phyloP scores from a whole-genome alignment of 306 rosid species.

The Leucaena leucocephala region DNA sequence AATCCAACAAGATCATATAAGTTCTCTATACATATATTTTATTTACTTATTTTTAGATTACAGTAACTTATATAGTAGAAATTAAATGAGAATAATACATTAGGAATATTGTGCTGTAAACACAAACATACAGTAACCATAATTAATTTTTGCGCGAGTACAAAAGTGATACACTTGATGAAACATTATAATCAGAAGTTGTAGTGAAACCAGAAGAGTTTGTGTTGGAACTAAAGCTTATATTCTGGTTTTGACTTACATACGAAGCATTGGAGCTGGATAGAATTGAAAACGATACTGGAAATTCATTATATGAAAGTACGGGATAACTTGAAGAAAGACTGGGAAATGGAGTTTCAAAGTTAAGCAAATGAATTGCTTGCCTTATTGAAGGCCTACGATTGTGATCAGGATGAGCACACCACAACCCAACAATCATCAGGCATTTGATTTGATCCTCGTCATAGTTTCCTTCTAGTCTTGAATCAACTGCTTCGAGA shows the following conservation, averaged over 20 bases:
- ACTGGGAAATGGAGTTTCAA: conserved; percentile 36
- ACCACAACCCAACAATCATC: conserved; percentile 40
- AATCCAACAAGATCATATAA: no score
- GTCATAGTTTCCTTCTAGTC: conserved; percentile 35
- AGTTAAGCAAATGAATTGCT: conserved; percentile 41
- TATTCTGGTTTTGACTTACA: neutral
- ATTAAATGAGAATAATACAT: no score
- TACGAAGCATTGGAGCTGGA: neutral
- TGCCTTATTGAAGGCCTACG: conserved; percentile 44
- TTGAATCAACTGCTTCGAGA: conserved; percentile 36
- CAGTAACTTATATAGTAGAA: no score
- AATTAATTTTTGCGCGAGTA: no score
- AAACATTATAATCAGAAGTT: no score
- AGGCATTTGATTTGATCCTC: conserved; percentile 32
- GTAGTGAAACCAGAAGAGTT: no score
- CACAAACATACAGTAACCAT: no score
- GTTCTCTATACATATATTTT: no score
- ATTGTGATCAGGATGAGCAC: neutral
- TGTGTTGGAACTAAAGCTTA: neutral
- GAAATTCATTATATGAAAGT: conserved; percentile 22
- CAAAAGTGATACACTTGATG: no score
- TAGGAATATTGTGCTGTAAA: no score
- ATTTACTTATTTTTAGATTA: no score
- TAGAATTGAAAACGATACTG: neutral
- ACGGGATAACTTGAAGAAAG: conserved; percentile 37